phyloP scores from a whole-genome alignment of 2,329 filamentous ascomycete genomes.

The Fonsecaea pedrosoi region DNA sequence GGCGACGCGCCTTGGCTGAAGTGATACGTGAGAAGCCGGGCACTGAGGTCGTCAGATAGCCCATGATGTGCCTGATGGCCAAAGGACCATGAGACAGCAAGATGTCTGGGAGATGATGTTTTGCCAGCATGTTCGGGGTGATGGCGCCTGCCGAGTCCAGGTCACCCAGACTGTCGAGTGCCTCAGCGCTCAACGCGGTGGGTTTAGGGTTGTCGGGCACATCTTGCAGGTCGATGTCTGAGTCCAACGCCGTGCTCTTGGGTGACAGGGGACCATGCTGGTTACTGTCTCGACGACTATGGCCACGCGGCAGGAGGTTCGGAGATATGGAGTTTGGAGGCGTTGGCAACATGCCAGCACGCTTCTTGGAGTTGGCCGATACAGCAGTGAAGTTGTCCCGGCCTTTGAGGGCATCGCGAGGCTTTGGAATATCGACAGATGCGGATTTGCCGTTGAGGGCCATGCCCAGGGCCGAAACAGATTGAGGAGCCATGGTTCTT shows the following conservation, averaged over 20 bases:
- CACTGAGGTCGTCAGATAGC: slow-evolving; percentile 88
- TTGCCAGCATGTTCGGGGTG: slow-evolving; percentile 82
- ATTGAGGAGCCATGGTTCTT: slow-evolving; percentile 53
- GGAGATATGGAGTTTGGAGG: slow-evolving; percentile 96
- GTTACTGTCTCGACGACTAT: slow-evolving; percentile 72
- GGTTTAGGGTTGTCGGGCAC: slow-evolving; percentile 59
- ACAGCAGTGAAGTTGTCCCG: slow-evolving; percentile 48
- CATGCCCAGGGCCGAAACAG: slow-evolving; percentile 56
- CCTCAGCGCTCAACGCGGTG: slow-evolving; percentile 51
- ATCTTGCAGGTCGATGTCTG: slow-evolving; percentile 85
- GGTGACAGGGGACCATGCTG: slow-evolving; percentile 48
- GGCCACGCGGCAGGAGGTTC: slow-evolving; percentile 78
- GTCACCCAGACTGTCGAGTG: slow-evolving; percentile 58
- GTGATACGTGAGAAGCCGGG: slow-evolving; percentile 87
- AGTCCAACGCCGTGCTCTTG: slow-evolving; percentile 68
- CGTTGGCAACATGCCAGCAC: slow-evolving; percentile 69
- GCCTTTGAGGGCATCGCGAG: slow-evolving; percentile 47
- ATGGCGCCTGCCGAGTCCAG: slow-evolving; percentile 80
- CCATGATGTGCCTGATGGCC: slow-evolving; percentile 94
- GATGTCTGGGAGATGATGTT: slow-evolving; percentile 88
- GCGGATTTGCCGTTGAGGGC: slow-evolving; percentile 59
- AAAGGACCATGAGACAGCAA: slow-evolving; percentile 86
- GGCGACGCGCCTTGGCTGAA: slow-evolving; percentile 82
- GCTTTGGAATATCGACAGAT: slow-evolving; percentile 57
- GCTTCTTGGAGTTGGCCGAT: slow-evolving; percentile 35